Evolutionary conservation across 495 filamentous ascomycete species (phyloP).

Genomic region (Trichoderma reesei): DNA sequence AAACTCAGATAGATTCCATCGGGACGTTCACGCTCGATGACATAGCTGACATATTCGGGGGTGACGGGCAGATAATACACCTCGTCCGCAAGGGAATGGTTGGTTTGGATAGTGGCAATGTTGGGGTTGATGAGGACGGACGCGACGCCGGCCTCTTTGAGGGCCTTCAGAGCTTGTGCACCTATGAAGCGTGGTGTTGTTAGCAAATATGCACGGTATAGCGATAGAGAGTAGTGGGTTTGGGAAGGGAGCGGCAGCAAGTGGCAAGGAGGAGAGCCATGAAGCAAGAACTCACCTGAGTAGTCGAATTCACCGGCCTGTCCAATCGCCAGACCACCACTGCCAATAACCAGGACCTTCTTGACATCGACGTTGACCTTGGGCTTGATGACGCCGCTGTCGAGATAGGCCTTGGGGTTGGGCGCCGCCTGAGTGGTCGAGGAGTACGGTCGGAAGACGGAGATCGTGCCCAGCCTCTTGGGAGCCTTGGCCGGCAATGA

Average conservation of each 20-base stretch:
- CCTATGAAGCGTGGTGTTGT: constrained; percentile 43
- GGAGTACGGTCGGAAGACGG: constrained; percentile 22
- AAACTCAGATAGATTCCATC: constrained; percentile 98
- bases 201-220: too few species aligned
- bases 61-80: constrained; percentile 98
- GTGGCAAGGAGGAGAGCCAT: constrained; percentile 12
- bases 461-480: constrained; percentile 32
- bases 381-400: constrained; percentile 72
- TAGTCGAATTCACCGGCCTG: constrained; percentile 99
- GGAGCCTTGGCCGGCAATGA: constrained; percentile 21
- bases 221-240: too few species aligned
- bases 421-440: constrained; percentile 53
- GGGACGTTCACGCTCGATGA: constrained; percentile 88
- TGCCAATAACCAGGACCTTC: constrained; percentile 96
- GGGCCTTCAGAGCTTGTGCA: constrained; percentile 90
- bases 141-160: constrained; percentile 93
- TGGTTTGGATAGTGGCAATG: constrained; percentile 97
- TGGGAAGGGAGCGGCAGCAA: too few species aligned
- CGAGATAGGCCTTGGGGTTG: constrained; percentile 77
- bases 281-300: constrained; percentile 53
- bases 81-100: constrained; percentile 90
- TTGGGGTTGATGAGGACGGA: constrained; percentile 97
- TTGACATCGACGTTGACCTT: constrained; percentile 78
- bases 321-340: constrained; percentile 92
- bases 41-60: constrained; percentile 89